Evolutionary conservation across 371 early-diverging fungal genomes (phyloP), one percentile per base, ranked within the genome.

Genomic region (Chytridiales sp.): DNA sequence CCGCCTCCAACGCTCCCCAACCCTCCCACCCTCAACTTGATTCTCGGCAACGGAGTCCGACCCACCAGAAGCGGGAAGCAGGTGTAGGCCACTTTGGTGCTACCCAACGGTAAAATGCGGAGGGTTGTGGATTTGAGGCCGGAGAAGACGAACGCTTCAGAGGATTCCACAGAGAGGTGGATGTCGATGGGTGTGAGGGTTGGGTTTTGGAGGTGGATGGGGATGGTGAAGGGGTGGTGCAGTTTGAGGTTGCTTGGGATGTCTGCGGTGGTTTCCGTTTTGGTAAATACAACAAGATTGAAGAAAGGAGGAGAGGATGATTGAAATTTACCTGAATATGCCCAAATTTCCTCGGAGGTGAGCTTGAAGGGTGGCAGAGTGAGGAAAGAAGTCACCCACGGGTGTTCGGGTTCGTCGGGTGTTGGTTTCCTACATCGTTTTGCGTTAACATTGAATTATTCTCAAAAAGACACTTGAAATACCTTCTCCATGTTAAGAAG

Each of bases 81-180:
- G 40, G 64, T 70, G 59, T 62, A 67, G n/a, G 52, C 38, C 29
- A 70, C 24, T 3, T 17, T 32, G 44, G 29, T 36, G 3, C 58
- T 34, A 21, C 59, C 36, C 6, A 68, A 81, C 43, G 90, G 90
- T 3, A 89, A 70, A 0, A 89, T 61, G 22, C 76, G 79, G 35
- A 82, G 66, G 27, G 74, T 70, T 21, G 78, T 52, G 36, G 82
- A 83, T 66, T 87, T 89, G 39, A 77, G 77, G 11, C 90, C 90
- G 17, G 85, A 74, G 66, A 85, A 88, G 0, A 87, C 87, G 73
- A 88, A 87, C 32, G 82, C 85, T 9, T 89, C 90, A 24, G 85
- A 77, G 0, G 83, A 64, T 48, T 88, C 88, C n/a, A 87, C 76
- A 0, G 78, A 66, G 32, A 79, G 75, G 9, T 71, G 63, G 44